Evolutionary conservation across 2,329 filamentous ascomycete genomes (phyloP), one percentile per base, ranked within the genome.

Genomic region (Fusarium concolor): DNA sequence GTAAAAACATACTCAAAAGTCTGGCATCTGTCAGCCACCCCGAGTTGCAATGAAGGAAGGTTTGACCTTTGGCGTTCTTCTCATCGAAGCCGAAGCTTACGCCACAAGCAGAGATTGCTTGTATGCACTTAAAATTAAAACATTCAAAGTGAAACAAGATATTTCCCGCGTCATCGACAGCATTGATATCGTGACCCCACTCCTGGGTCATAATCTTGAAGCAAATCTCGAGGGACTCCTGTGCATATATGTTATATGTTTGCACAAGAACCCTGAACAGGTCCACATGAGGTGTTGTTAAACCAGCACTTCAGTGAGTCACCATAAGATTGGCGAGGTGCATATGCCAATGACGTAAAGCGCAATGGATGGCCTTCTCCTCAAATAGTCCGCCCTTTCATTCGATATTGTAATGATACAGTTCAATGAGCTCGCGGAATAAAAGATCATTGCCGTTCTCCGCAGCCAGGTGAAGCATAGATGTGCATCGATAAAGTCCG

Each of bases 321-420:
- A 42, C 39, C 6, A 56, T 17, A 4, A 35, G 35, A 3, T 20
- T 17, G 3, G 45, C 49, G 1, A 61, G 29, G 10, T 15, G 2
- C 0, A 22, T 1, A 10, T 39, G 10, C 12, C 20, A 17, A 6
- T 1, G 0, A 2, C 6, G 6, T 5, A 33, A n/a, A 5, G 49
- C 44, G 5, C 1, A 2, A 1, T 31, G 5, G 5, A 61, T 4
- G 47, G 39, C 1, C 6, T 46, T 4, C 10, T 1, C 2, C 15
- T 24, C 2, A 6, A 0, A 2, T 1, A 7, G 2, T n/a, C 7
- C 10, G 8, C n/a, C 22, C 22, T 6, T 14, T 9, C 26, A 22
- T 7, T 59, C 35, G 4, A 39, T 11, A 7, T 28, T 22, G 1
- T 51, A 33, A 14, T 20, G 24, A 10, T 35, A 20, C 2, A 22